Conservation (phyloP, 2,329 filamentous ascomycete genomes). For the Apiospora marii region DNA sequence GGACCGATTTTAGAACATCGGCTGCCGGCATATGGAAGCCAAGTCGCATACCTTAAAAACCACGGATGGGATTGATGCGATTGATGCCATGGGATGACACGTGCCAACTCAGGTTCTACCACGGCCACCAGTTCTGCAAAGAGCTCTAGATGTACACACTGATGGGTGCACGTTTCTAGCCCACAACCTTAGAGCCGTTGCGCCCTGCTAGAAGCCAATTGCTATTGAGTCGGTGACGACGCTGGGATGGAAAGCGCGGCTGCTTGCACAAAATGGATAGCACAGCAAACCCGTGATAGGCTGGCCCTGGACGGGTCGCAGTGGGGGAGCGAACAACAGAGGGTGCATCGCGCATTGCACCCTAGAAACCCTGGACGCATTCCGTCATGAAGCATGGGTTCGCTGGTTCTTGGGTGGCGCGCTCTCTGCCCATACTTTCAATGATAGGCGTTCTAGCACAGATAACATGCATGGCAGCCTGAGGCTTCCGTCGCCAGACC, state of each 20-base stretch:
- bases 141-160: background rate
- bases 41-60: conserved; percentile 8
- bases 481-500: background rate
- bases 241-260: conserved; percentile 1
- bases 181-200: background rate
- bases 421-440: background rate
- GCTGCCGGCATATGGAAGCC: conserved; percentile 15
- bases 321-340: conserved; percentile 9
- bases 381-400: conserved; percentile 15
- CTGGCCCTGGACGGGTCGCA: background rate
- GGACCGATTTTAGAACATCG: conserved; percentile 15
- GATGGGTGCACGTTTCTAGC: background rate
- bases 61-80: background rate
- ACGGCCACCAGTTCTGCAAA: background rate
- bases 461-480: conserved; percentile 15
- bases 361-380: background rate
- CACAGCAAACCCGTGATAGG: background rate
- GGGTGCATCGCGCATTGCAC: conserved; percentile 12
- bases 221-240: conserved; percentile 7
- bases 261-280: conserved; percentile 13
- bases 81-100: conserved; percentile 7
- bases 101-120: background rate
- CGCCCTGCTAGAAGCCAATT: conserved; percentile 4
- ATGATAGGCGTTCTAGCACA: background rate
- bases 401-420: background rate